Conservation (phyloP, 768 basidiomycete species). For the Boletus huronensis region DNA sequence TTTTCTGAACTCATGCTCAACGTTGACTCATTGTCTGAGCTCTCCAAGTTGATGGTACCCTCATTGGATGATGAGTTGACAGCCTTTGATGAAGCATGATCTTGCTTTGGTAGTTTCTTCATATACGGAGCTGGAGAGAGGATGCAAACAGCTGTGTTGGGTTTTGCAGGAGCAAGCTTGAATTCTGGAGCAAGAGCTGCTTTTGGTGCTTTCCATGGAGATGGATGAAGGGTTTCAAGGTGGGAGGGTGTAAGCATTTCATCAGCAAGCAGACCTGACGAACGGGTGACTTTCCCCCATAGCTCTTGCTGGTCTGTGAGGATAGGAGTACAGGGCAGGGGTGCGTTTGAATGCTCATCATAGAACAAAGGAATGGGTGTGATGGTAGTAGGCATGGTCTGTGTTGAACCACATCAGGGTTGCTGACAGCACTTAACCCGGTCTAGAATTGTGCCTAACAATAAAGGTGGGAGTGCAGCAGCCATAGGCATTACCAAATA, state of each 20-base stretch:
- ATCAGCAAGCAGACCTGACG: not conserved
- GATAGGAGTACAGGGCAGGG: not conserved
- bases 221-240: not conserved
- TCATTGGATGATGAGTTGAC: not conserved
- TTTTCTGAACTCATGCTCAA: not conserved
- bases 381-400: conserved; percentile 1
- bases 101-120: not conserved
- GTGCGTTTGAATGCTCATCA: not conserved
- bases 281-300: not conserved
- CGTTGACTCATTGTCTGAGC: not conserved
- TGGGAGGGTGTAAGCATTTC: not conserved
- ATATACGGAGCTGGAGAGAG: not conserved
- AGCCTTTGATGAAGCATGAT: not conserved
- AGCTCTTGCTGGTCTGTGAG: conserved; percentile 2
- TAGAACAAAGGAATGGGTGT: not conserved
- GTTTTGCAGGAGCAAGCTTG: not conserved
- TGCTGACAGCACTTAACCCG: not conserved
- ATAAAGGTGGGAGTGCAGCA: not conserved
- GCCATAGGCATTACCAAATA: not conserved
- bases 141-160: not conserved
- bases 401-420: too few species aligned
- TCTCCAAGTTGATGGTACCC: not conserved
- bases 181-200: not conserved
- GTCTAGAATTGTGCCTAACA: not conserved
- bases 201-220: not conserved